Base-by-base conservation (phyloP, 73 alveolate species). In the Halteria grandinella region DNA sequence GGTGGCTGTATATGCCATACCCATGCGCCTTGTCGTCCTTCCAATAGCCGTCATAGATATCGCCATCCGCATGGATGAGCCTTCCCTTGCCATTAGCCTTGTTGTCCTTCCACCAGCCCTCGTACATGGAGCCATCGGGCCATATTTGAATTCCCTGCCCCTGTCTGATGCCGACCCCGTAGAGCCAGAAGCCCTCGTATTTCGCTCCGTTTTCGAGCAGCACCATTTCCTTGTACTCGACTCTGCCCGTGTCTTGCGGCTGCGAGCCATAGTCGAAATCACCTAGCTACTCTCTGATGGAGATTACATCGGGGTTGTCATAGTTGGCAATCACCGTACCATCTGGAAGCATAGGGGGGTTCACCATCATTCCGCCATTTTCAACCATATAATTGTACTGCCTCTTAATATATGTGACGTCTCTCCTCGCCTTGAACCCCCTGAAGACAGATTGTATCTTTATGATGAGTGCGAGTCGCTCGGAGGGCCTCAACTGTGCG, bases 51-150 rank as follows among this genome's bases (percentile, higher is more conserved):
- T 47, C 80, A 60, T 75, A 75, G 4, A 58, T 51, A 24, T 75
- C 88, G 0, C 88, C 88, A 32, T 75, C 88, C 59, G 73, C 73
- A 34, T 75, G 88, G 29, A 69, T 75, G 29, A 58, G 73, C n/a
- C 59, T 12, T 12, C 88, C 88, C 63, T 75, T 53, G 39, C 88
- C 88, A 32, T 75, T 75, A 1, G 88, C 88, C 60, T 75, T 75
- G 25, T 75, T 69, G 27, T 75, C 73, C 31, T 17, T 48, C 88
- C 88, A 75, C 48, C 73, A 48, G 18, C 88, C 88, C 39, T 75
- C 88, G 33, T 75, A 75, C 49, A 75, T 69, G 20, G 75, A 48
- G 14, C 79, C 86, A 55, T 73, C 78, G 36, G 78, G 78, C 78
- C 78, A 62, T 4, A 62, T 41, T 41, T 62, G 27, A 41, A 62